Evolutionary conservation across 2,329 filamentous ascomycete genomes (phyloP).

Genomic region (Neurospora sp.): DNA sequence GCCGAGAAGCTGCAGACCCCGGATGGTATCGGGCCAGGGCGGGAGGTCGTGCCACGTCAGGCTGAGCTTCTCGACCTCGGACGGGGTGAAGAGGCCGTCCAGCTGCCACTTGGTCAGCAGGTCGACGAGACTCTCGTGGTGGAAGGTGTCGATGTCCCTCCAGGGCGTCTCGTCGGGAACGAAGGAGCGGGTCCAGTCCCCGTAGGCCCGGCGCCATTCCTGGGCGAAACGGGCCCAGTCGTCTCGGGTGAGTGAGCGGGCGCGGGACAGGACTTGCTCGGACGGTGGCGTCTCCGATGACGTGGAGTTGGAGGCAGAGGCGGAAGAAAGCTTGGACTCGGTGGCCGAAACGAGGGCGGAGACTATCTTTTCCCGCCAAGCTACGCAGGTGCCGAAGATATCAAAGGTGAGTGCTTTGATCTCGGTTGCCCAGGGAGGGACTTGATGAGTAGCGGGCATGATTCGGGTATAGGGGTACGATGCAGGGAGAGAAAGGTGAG

Average conservation of each 20-base stretch:
- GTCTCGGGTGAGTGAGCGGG: conserved; percentile 34
- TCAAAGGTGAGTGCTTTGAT: conserved; percentile 60
- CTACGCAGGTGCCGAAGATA: conserved; percentile 70
- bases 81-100: conserved; percentile 47
- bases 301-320: conserved; percentile 30
- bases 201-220: conserved; percentile 60
- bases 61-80: conserved; percentile 54
- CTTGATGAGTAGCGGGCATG: conserved; percentile 3
- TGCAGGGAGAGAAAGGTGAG: background rate
- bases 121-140: conserved; percentile 49
- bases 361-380: conserved; percentile 63
- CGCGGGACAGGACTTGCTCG: conserved; percentile 30
- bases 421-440: conserved; percentile 1
- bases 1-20: conserved; percentile 45
- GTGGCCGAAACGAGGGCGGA: conserved; percentile 45
- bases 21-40: conserved; percentile 56
- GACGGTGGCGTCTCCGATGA: conserved; percentile 22
- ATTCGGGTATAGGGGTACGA: background rate
- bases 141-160: conserved; percentile 64
- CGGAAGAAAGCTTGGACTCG: conserved; percentile 35
- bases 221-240: conserved; percentile 59
- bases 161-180: conserved; percentile 40
- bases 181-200: conserved; percentile 45
- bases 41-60: conserved; percentile 62
- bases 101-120: conserved; percentile 49